Percentiles rank a stretch among this genome's conserved stretches.
These are phyloP conservation scores for Xylariaceae sp. DNA, from an alignment of 2,329 filamentous ascomycete species.

Conservation along the genomic window DNA sequence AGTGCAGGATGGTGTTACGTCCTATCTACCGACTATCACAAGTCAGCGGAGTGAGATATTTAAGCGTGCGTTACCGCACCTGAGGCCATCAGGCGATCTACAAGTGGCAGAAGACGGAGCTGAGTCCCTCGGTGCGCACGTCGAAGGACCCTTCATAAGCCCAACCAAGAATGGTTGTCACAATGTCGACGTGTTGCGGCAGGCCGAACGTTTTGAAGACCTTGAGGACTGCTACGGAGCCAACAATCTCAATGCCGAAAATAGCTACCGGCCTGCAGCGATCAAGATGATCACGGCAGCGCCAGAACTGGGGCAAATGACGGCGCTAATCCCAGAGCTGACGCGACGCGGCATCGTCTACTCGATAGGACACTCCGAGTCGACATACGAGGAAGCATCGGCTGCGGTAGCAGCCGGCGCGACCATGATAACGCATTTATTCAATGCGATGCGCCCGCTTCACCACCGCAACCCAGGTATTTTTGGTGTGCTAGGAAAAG, in stretches of 20 bases:
- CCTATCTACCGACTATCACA: conserved; percentile 84
- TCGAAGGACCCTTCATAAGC: conserved; percentile 87
- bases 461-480: conserved; percentile 91
- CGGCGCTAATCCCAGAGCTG: conserved; percentile 70
- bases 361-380: conserved; percentile 86
- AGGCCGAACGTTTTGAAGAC: conserved; percentile 68
- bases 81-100: conserved; percentile 70
- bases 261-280: conserved; percentile 46
- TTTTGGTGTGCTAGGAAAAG: conserved; percentile 80
- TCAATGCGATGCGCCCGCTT: conserved; percentile 91
- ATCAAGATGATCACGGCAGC: conserved; percentile 87
- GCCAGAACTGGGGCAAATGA: conserved; percentile 78
- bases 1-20: conserved; percentile 82
- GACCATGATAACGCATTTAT: conserved; percentile 90
- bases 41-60: conserved; percentile 84
- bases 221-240: conserved; percentile 75
- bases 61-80: conserved; percentile 76
- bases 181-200: conserved; percentile 72
- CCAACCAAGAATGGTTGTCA: conserved; percentile 87
- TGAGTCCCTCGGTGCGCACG: conserved; percentile 88
- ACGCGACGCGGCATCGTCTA: conserved; percentile 71
- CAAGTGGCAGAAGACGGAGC: conserved; percentile 72
- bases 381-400: conserved; percentile 82
- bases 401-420: conserved; percentile 75
- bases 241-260: conserved; percentile 62